Percentiles rank a stretch among this genome's conserved stretches.
phyloP scores from a whole-genome alignment of 2,329 filamentous ascomycete genomes.

The Curvularia lunata region DNA sequence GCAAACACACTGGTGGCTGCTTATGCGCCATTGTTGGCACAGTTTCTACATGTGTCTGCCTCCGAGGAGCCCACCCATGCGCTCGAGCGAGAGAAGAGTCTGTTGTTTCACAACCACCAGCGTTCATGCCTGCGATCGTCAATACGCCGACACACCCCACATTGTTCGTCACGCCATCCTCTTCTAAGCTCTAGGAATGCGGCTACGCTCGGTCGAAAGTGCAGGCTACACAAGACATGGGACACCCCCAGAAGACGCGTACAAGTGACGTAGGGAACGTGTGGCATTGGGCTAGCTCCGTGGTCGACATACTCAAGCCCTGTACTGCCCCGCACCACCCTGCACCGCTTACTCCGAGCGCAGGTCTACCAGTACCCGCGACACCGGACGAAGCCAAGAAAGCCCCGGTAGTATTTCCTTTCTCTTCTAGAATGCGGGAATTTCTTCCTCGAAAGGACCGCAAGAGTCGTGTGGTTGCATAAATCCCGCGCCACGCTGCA shows the following conservation, averaged over 20 bases:
- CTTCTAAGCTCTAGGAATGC: neutral
- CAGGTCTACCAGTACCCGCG: neutral
- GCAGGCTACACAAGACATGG: neutral
- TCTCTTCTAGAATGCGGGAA: neutral
- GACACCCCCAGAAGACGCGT: neutral
- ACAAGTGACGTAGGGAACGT: slow-evolving; percentile 4
- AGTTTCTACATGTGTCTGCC: neutral
- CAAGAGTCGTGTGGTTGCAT: neutral
- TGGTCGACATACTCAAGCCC: neutral
- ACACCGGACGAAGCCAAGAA: neutral
- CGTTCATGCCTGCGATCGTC: neutral
- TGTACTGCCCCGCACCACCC: neutral
- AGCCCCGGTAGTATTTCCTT: neutral
- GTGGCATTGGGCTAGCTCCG: slow-evolving; percentile 2
- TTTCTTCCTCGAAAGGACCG: neutral
- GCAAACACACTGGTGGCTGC: neutral
- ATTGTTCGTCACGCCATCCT: neutral
- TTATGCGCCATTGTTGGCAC: neutral
- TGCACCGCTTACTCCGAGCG: neutral
- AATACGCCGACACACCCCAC: neutral
- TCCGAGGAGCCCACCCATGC: neutral
- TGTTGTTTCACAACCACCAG: neutral
- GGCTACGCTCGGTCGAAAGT: neutral
- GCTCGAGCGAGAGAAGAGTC: neutral
- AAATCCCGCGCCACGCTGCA: neutral